A percentile compares a stretch with the other conserved stretches of the same genome.
phyloP scores from a whole-genome alignment of 2,329 filamentous ascomycete species.

The Cryoendolithus antarcticus region DNA sequence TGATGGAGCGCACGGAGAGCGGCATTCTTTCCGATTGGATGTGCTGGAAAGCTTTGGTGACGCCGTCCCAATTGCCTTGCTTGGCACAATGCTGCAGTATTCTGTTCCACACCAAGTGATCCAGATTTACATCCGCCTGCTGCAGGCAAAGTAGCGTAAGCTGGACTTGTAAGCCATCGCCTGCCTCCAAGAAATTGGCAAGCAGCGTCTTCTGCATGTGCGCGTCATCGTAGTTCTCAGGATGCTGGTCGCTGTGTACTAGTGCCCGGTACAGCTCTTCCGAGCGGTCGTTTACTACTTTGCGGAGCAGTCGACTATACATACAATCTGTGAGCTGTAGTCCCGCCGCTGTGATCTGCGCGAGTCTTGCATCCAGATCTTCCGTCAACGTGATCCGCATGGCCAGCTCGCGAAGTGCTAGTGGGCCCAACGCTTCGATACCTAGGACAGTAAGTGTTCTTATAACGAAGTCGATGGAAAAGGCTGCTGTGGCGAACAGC shows the following conservation, averaged over 20 bases:
- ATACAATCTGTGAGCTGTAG: slow-evolving; percentile 51
- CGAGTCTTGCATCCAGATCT: slow-evolving; percentile 47
- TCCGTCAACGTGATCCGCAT: slow-evolving; percentile 47
- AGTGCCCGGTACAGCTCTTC: slow-evolving; percentile 39
- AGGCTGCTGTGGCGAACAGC: slow-evolving; percentile 66
- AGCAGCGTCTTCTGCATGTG: slow-evolving; percentile 44
- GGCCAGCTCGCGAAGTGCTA: slow-evolving; percentile 66
- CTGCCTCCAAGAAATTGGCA: slow-evolving; percentile 36
- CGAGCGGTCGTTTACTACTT: slow-evolving; percentile 49
- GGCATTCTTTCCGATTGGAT: slow-evolving; percentile 36
- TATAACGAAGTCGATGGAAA: slow-evolving; percentile 61
- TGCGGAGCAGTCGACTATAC: slow-evolving; percentile 54
- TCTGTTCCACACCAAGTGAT: slow-evolving; percentile 34
- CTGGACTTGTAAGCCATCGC: slow-evolving; percentile 41
- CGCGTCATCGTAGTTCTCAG: slow-evolving; percentile 47
- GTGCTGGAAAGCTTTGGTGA: slow-evolving; percentile 30
- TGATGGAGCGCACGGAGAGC: slow-evolving; percentile 33
- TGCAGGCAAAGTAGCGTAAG: slow-evolving; percentile 42
- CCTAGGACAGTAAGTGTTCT: slow-evolving; percentile 58
- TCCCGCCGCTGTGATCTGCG: slow-evolving; percentile 46
- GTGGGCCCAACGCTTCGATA: slow-evolving; percentile 58
- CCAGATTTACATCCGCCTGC: slow-evolving; percentile 11
- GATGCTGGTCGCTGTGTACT: slow-evolving; percentile 50
- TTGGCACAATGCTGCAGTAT: slow-evolving; percentile 31
- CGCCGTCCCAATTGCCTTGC: slow-evolving; percentile 15